Evolutionary conservation across 495 filamentous ascomycete genomes (phyloP).

Genomic region (Pseudoneurospora amorphoporcata): DNA sequence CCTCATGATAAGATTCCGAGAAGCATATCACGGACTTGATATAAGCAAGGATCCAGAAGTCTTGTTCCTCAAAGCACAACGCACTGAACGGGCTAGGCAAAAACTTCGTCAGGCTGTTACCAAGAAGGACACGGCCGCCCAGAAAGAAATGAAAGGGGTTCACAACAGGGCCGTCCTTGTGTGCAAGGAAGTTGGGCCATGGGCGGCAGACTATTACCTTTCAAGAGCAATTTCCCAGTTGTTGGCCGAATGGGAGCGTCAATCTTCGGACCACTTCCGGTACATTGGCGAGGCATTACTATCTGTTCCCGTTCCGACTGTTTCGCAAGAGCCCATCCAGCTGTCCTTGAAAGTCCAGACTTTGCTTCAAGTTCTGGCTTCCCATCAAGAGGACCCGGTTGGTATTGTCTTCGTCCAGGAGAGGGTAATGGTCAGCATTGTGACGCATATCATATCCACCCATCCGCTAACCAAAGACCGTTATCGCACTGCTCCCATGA

Average conservation of each 20-base stretch:
- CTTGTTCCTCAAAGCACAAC: constrained; percentile 32
- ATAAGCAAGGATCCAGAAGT: constrained; percentile 65
- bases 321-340: constrained; percentile 13
- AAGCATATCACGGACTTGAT: constrained; percentile 38
- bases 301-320: constrained; percentile 27
- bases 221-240: constrained; percentile 43
- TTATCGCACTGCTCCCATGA: constrained; percentile 55
- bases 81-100: constrained; percentile 22
- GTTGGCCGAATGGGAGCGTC: constrained; percentile 11
- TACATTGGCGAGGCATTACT: constrained; percentile 49
- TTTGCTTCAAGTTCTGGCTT: constrained; percentile 43
- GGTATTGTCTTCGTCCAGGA: constrained; percentile 76
- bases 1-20: constrained; percentile 24
- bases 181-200: constrained; percentile 57
- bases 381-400: constrained; percentile 38
- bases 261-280: constrained; percentile 13
- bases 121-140: constrained; percentile 51
- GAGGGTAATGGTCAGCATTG: constrained; percentile 54
- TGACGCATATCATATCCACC: constrained; percentile 53
- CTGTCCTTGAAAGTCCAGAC: constrained; percentile 44
- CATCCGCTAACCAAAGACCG: constrained; percentile 47
- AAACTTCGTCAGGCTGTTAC: constrained; percentile 37
- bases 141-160: constrained; percentile 52
- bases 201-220: constrained; percentile 67
- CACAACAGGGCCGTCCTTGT: constrained; percentile 40